Base-by-base conservation (phyloP, 176 grass and related monocot genomes). In the Aegilops umbellulata region DNA sequence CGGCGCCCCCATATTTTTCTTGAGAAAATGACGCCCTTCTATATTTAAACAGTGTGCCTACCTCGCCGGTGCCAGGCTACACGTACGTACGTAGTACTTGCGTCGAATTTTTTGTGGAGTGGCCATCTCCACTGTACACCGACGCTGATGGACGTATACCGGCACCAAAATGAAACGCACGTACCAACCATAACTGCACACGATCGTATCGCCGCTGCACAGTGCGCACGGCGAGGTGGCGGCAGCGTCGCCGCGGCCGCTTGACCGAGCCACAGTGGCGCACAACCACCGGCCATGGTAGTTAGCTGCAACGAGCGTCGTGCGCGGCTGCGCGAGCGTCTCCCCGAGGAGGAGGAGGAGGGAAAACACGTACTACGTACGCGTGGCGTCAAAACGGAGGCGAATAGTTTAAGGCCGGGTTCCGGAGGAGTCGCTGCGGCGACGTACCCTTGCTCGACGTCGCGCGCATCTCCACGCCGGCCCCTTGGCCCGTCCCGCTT, bases 401-500 rank as follows among this genome's bases (percentile, higher is more conserved):
- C 22, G 19, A 26, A 25, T 34, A 68, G 35, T 71, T 30, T 81
- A 84, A 8, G 53, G 7, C 19, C 53, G 73, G 71, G 71, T 7
- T 74, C 39, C 29, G n/a, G 32, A 60, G n/a, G 31, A 60, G 17
- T 47, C 86, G 83, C 49, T 57, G 51, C 51, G 51, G 51, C 51
- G 51, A 87, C 55, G 39, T 51, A 77, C 74, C 19, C 15, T 22
- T 74, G 25, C 42, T 69, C 41, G 44, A 62, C 77, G 76, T 51
- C 63, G 77, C 82, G 86, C 92, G 88, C 90, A 96, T 99, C 94
- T 94, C 97, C 77, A 94, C 66, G 86, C 77, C 15, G 39, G 17
- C 55, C 64, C 3, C 86, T 94, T 92, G 93, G 88, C 74, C 72
- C 70, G 72, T 89, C 79, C 47, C 70, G 39, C 74, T 96, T 96